Conservation (phyloP, 2,329 filamentous ascomycete species). For the Xenosphaeropsis pyriputrescens region DNA sequence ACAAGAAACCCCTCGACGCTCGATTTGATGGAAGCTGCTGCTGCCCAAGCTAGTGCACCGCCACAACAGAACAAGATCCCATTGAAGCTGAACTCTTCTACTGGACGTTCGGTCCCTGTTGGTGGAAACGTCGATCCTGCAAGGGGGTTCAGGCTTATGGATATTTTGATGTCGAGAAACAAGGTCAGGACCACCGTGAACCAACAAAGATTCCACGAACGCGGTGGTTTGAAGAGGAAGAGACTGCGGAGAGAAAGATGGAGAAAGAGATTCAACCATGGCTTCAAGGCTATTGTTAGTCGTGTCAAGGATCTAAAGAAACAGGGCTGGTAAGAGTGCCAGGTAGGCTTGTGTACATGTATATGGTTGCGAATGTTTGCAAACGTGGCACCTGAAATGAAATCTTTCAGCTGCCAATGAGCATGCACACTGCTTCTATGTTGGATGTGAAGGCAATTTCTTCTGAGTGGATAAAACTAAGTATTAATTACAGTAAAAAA, state of each 20-base stretch:
- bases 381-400: no score
- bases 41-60: constrained; percentile 15
- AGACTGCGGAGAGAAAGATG: constrained; percentile 55
- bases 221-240: constrained; percentile 65
- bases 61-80: constrained; percentile 30
- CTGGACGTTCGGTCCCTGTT: constrained; percentile 2
- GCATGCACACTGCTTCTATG: no score
- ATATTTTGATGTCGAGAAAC: constrained; percentile 33
- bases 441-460: no score
- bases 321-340: constrained; percentile 56
- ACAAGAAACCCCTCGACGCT: neutral
- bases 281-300: constrained; percentile 48
- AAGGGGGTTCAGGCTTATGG: constrained; percentile 16
- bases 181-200: constrained; percentile 37
- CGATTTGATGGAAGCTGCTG: constrained; percentile 1
- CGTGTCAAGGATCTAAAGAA: constrained; percentile 56
- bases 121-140: constrained; percentile 3
- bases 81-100: constrained; percentile 1
- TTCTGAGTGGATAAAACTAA: no score
- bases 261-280: constrained; percentile 51
- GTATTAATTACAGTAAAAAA: no score
- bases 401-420: no score
- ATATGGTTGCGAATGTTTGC: neutral
- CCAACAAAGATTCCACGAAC: constrained; percentile 58
- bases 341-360: constrained; percentile 1